A percentile compares a stretch with the other conserved stretches of the same genome.
phyloP scores from a whole-genome alignment of 306 rosid species.

The Begonia masoniana region DNA sequence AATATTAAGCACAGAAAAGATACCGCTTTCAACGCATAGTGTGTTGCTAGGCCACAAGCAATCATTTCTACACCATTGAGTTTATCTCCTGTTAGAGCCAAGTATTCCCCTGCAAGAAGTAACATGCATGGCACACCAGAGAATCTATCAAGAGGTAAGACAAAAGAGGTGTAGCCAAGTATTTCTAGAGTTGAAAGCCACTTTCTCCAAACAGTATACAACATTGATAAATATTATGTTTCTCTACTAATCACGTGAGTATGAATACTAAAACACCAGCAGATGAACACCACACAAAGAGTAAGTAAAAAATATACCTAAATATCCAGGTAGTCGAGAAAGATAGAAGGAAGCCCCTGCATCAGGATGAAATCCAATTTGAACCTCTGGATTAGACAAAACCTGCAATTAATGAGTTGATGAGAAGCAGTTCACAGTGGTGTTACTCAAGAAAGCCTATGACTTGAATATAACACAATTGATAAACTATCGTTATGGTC shows the following conservation, averaged over 20 bases:
- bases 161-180: too few relatives aligned
- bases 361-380: conserved; percentile 94
- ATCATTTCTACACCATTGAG: conserved; percentile 95
- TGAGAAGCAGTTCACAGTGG: too few relatives aligned
- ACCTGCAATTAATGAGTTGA: conserved; percentile 23
- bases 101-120: conserved; percentile 66
- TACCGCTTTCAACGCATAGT: conserved; percentile 59
- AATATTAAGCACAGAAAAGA: conserved; percentile 18
- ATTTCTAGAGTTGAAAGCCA: too few relatives aligned
- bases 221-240: too few relatives aligned
- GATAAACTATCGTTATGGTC: too few relatives aligned
- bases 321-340: conserved; percentile 89
- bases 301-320: conserved; percentile 35
- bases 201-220: too few relatives aligned
- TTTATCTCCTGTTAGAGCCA: conserved; percentile 94
- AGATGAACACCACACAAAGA: neutral
- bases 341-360: conserved; percentile 93
- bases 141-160: neutral
- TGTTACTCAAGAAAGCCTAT: too few relatives aligned
- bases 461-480: too few relatives aligned
- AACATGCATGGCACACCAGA: neutral
- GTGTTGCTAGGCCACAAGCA: conserved; percentile 91
- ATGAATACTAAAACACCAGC: neutral
- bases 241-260: too few relatives aligned
- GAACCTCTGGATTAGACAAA: conserved; percentile 82